These are phyloP conservation scores for Sporisorium iseilematis-ciliati DNA, from an alignment of 1,284 basidiomycete genomes.

Conservation along the genomic window DNA sequence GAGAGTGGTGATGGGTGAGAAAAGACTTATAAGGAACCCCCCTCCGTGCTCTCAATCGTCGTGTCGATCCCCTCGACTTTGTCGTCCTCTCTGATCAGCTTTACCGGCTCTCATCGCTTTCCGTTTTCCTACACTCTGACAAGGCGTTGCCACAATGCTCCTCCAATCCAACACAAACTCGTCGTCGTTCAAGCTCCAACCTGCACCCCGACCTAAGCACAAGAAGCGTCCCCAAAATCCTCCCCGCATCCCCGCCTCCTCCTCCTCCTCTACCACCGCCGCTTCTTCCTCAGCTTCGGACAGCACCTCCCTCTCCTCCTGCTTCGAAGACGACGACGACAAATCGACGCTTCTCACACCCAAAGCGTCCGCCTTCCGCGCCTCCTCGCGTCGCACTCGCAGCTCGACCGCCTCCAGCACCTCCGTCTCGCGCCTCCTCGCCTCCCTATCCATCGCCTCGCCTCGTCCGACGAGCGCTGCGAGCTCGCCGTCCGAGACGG, in stretches of 20 bases:
- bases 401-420: constrained; percentile 10
- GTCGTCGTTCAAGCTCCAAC: constrained; percentile 36
- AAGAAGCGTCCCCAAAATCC: constrained; percentile 32
- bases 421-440: constrained; percentile 17
- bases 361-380: constrained; percentile 15
- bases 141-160: constrained; percentile 21
- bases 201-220: constrained; percentile 36
- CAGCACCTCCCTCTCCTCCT: constrained; percentile 9
- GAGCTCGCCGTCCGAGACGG: constrained; percentile 4
- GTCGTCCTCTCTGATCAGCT: neutral
- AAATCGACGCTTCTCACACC: constrained; percentile 10
- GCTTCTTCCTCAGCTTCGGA: neutral
- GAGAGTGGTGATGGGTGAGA: too few species aligned
- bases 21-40: too few species aligned
- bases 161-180: constrained; percentile 32
- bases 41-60: too few species aligned
- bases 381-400: constrained; percentile 2
- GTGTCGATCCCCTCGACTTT: too few species aligned
- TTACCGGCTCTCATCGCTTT: neutral
- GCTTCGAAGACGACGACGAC: constrained; percentile 33
- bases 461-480: too few species aligned
- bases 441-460: constrained; percentile 13
- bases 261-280: neutral
- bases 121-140: neutral
- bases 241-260: neutral